A percentile compares a stretch with the other conserved stretches of the same genome.
Conservation (phyloP, 163 green algal species). For the Trebouxia gelatinosa region DNA sequence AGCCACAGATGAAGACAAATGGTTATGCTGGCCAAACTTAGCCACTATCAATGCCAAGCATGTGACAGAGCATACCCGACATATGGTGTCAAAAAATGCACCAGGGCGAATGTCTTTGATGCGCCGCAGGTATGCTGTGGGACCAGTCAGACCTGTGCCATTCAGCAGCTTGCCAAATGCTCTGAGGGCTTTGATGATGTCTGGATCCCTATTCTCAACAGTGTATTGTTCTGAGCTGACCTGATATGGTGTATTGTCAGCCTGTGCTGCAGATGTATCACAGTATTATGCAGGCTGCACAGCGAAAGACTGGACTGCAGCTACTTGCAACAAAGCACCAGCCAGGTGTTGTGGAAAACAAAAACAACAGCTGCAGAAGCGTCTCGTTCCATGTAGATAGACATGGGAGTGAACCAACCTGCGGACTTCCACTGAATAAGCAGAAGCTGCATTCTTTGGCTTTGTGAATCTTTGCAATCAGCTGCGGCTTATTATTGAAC, state of each 20-base stretch:
- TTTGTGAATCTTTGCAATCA: constrained; percentile 24
- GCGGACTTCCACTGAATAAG: neutral
- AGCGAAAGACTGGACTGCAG: no score
- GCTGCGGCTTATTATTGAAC: constrained; percentile 15
- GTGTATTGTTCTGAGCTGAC: constrained; percentile 1
- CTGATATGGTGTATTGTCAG: constrained; percentile 19
- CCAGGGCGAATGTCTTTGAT: constrained; percentile 15
- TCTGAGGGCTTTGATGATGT: constrained; percentile 1
- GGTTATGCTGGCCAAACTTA: no score
- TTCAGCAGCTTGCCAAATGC: neutral
- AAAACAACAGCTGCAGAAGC: no score
- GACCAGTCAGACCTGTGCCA: neutral
- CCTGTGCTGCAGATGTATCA: constrained; percentile 2
- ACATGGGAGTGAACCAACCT: neutral
- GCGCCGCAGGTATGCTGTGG: constrained; percentile 11
- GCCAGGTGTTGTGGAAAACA: no score
- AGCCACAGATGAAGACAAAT: no score
- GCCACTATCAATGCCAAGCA: neutral
- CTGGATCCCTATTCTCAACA: neutral
- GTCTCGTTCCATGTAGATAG: neutral
- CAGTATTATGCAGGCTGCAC: no score
- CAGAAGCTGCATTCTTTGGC: constrained; percentile 22
- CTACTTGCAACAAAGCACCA: no score
- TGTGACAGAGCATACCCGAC: neutral
- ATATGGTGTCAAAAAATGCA: neutral